Base-by-base conservation (phyloP, 2,329 filamentous ascomycete genomes). In the Rhexocercosporidium sp. region DNA sequence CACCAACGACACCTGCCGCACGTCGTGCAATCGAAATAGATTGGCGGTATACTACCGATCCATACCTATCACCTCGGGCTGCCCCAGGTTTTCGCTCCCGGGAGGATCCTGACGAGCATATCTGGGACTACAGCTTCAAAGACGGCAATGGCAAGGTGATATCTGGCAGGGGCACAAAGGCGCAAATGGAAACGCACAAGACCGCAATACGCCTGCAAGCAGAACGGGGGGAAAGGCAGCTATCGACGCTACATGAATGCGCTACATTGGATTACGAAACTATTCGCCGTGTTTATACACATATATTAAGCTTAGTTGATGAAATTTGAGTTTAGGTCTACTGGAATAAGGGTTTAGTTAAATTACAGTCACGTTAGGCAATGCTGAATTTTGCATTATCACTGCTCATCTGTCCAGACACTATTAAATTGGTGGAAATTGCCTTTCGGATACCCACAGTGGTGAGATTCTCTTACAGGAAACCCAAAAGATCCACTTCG, bases 101-200 rank as follows among this genome's bases (percentile, higher is more conserved):
- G 69, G 72, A 74, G 64, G 70, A 75, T 73, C 71, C 72, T 70
- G 67, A 76, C 67, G 68, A 75, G 72, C 71, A 75, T 57, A 57
- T 73, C 54, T 74, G 67, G 72, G 67, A 71, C 25, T 74, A 74
- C 65, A 70, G 69, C 64, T 75, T 74, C 54, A 75, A 66, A 71
- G 74, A 75, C 73, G 64, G 72, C 44, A 72, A 69, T 66, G 70
- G 72, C 53, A 72, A 68, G 68, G 53, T 71, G 57, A 65, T 74
- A 62, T 69, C 27, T 49, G 44, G 44, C 44, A 47, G 47, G 56
- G 62, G 62, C 56, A 68, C 62, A 68, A 22, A 39, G 37, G 62
- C 62, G 62, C 66, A 68, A 51, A 68, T 65, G 62, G 62, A 68
- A 68, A 65, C 65, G 57, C 62, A 65, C 37, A 68, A 62, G 44